Base-by-base conservation (phyloP, 2,329 filamentous ascomycete species). In the Penicillium sp. region DNA sequence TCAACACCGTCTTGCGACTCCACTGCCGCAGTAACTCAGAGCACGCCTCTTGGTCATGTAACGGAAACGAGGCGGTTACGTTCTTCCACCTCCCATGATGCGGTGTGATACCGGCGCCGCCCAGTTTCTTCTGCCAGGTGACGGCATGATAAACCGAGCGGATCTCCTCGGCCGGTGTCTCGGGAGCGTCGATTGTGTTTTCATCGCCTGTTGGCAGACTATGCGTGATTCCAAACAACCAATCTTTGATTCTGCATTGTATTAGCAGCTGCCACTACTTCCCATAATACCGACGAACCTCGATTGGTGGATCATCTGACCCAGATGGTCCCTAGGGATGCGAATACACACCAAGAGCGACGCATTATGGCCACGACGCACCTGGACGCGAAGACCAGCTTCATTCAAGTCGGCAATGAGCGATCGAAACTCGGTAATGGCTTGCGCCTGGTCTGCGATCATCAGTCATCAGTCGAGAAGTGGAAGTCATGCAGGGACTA, bases 111-210 rank as follows among this genome's bases (percentile, higher is more conserved):
- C 86, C 87, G 22, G 87, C 88, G 43, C 88, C 88, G 35, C 88
- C 87, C 46, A 91, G 82, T 51, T 83, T 80, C 53, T 77, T 78
- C 4, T 84, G 78, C 67, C 82, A 84, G 6, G 84, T 87, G 46
- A 95, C 86, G 50, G 96, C 80, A 40, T 93, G 81, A 66, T 95
- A 93, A 48, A 95, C 86, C 38, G 94, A 82, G 27, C 93, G 83
- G 36, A 95, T 79, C 38, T 90, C 80, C 72, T 98, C 93, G 18
- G 91, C 87, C 63, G 95, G 88, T 31, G 85, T 88, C 47, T 96
- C 77, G 1, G 89, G 86, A 56, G 95, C 85, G 42, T 94, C 79
- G 11, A 84, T 79, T 49, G 81, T 75, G 39, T 78, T 72, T 14
- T 88, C 81, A 56, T 94, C 83, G 62, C 82, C 84, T 46, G 82